Base-by-base conservation (phyloP, 2,329 filamentous ascomycete species). In the Coniella vitis region DNA sequence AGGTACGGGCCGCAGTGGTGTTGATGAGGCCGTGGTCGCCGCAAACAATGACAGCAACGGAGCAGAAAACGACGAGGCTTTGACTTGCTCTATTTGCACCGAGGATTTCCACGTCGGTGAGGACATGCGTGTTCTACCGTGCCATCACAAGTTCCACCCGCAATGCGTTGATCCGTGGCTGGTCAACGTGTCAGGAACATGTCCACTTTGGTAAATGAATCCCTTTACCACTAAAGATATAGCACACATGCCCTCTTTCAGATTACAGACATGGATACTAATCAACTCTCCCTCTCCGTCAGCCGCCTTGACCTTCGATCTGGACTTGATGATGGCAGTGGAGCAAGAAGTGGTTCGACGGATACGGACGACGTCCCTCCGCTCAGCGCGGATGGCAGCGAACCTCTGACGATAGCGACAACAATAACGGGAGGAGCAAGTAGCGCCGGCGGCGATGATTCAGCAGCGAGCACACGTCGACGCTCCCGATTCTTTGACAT, bases 141-240 rank as follows among this genome's bases (percentile, higher is more conserved):
- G 83, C 60, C 67, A 79, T 49, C 83, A 86, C 62, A 81, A 83
- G 54, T 86, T 80, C 58, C 83, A 86, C 57, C 82, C 83, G 1
- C 69, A 71, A 39, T 86, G 83, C 57, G 75, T 86, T 49, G 83
- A 86, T 57, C 83, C 82, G 4, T 86, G 83, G 83, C 68, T 86
- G 38, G 68, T 86, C 52, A 83, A 86, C 49, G 76, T 86, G 10
- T 84, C 81, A 10, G 82, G 83, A 51, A 86, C 82, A 25, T 86
- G 82, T 62, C 82, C 82, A 16, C 62, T 86, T 51, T 86, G 82
- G 82, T 85, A 69, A 70, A 78, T 69, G 42, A 31, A 36, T 29
- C 12, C 22, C 31, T 19, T 20, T 5, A 29, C 25, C 25, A 10
- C 25, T 10, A 29, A 5, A 5, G 5, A 5, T 29, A 5, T 29